Percentiles rank a stretch among this genome's conserved stretches.
These are phyloP conservation scores for Chionographis japonica DNA, from an alignment of 106 monocot species.

Conservation along the genomic window DNA sequence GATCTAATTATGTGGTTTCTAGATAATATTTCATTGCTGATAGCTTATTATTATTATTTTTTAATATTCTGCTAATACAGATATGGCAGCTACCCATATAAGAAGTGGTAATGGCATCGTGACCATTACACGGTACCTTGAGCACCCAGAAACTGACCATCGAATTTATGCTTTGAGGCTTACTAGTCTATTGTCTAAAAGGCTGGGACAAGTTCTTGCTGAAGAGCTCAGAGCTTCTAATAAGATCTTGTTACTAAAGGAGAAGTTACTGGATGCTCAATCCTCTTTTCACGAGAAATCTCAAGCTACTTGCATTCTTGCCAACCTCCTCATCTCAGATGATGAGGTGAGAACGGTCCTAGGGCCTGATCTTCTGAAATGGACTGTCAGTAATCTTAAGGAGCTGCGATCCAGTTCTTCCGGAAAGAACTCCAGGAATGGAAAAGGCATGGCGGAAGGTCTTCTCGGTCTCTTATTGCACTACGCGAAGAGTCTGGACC, in stretches of 20 bases:
- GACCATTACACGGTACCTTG: slow-evolving; percentile 23
- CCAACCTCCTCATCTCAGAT: slow-evolving; percentile 29
- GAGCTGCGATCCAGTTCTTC: slow-evolving; percentile 17
- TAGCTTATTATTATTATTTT: not conserved
- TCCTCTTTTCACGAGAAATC: slow-evolving; percentile 22
- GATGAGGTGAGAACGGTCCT: slow-evolving; percentile 30
- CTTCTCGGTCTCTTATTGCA: slow-evolving; percentile 48
- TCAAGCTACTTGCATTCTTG: slow-evolving; percentile 29
- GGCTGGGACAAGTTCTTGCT: slow-evolving; percentile 25
- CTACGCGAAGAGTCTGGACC: slow-evolving; percentile 30
- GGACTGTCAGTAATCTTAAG: slow-evolving; percentile 25
- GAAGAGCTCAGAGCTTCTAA: slow-evolving; percentile 28
- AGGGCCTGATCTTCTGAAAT: slow-evolving; percentile 31
- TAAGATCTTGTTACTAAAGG: slow-evolving; percentile 20
- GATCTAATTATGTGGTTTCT: too few species aligned
- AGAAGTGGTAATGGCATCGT: slow-evolving; percentile 24
- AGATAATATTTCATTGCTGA: too few species aligned
- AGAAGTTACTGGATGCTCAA: slow-evolving; percentile 28
- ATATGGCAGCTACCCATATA: slow-evolving; percentile 28
- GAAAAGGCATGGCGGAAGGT: slow-evolving; percentile 29
- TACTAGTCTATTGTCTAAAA: slow-evolving; percentile 24
- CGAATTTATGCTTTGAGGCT: slow-evolving; percentile 32
- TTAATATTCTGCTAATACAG: slow-evolving; percentile 15
- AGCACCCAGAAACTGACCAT: slow-evolving; percentile 14
- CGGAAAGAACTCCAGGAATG: slow-evolving; percentile 15